Conservation (phyloP, 805 yeast species). For the Starmerella kuoi region DNA sequence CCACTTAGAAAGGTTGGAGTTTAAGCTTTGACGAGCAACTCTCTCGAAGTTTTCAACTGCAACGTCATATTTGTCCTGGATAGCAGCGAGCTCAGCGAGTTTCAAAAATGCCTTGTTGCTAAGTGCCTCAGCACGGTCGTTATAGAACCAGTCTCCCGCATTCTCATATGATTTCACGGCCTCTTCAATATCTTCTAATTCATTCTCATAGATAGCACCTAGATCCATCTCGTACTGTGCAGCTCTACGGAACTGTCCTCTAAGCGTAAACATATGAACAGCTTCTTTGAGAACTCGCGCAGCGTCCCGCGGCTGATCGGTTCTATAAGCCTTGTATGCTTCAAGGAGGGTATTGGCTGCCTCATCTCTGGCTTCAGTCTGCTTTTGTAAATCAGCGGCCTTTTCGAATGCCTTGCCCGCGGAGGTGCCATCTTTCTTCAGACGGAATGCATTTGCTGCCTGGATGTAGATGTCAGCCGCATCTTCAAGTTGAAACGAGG, state of each 20-base stretch:
- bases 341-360: constrained; percentile 84
- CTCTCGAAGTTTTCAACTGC: constrained; percentile 70
- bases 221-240: constrained; percentile 88
- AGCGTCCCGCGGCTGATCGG: constrained; percentile 60
- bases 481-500: constrained; percentile 62
- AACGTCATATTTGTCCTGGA: constrained; percentile 55
- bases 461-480: constrained; percentile 83
- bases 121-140: constrained; percentile 85
- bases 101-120: constrained; percentile 79
- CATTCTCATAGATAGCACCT: constrained; percentile 73
- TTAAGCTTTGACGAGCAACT: constrained; percentile 62
- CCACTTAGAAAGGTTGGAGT: constrained; percentile 74
- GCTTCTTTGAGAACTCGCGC: constrained; percentile 68
- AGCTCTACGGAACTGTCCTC: constrained; percentile 93
- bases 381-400: constrained; percentile 70
- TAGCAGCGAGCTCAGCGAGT: constrained; percentile 78
- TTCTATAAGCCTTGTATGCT: constrained; percentile 75
- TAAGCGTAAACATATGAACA: constrained; percentile 66
- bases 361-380: constrained; percentile 72
- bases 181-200: constrained; percentile 48
- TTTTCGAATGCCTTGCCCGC: constrained; percentile 79
- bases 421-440: constrained; percentile 50
- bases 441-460: constrained; percentile 82
- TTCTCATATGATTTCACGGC: constrained; percentile 75
- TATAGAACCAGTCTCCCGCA: constrained; percentile 91